phyloP scores from a whole-genome alignment of 495 filamentous ascomycete genomes.

The Parathielavia hyrcaniae region DNA sequence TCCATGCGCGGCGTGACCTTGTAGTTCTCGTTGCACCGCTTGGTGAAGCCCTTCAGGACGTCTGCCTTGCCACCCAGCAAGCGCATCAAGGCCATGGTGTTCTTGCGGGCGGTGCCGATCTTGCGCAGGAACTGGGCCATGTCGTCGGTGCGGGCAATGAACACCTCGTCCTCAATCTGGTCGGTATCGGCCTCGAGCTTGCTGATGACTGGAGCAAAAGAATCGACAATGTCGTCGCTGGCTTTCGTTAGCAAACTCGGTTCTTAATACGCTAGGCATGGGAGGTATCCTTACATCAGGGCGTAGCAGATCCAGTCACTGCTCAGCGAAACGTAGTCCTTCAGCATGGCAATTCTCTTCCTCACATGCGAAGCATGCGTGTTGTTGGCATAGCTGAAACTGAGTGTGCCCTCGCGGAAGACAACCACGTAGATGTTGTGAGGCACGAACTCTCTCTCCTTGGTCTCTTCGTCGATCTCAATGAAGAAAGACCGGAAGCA shows the following conservation, averaged over 20 bases:
- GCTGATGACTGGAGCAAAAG: conserved; percentile 81
- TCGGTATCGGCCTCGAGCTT: conserved; percentile 84
- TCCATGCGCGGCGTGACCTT: conserved; percentile 89
- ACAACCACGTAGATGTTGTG: conserved; percentile 96
- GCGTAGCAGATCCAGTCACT: conserved; percentile 99
- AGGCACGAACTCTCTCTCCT: conserved; percentile 75
- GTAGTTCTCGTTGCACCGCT: conserved; percentile 96
- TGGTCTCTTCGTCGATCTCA: conserved; percentile 59
- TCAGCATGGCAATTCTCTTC: conserved; percentile 82
- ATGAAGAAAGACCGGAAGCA: conserved; percentile 87
- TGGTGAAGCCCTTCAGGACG: conserved; percentile 93
- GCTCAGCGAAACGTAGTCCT: conserved; percentile 86
- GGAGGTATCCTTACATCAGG: conserved; percentile 63
- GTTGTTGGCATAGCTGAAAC: conserved; percentile 83
- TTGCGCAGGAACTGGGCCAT: conserved; percentile 76
- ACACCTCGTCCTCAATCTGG: conserved; percentile 88
- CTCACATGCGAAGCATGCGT: conserved; percentile 81
- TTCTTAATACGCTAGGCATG: background rate
- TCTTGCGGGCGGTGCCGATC: conserved; percentile 86
- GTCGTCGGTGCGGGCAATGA: conserved; percentile 82
- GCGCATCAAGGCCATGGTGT: conserved; percentile 87
- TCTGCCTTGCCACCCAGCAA: conserved; percentile 94
- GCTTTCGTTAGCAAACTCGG: conserved; percentile 25
- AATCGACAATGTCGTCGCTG: conserved; percentile 94
- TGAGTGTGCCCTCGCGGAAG: conserved; percentile 90